Base-by-base conservation (phyloP, 2,329 filamentous ascomycete species). In the Aureobasidium sp. region DNA sequence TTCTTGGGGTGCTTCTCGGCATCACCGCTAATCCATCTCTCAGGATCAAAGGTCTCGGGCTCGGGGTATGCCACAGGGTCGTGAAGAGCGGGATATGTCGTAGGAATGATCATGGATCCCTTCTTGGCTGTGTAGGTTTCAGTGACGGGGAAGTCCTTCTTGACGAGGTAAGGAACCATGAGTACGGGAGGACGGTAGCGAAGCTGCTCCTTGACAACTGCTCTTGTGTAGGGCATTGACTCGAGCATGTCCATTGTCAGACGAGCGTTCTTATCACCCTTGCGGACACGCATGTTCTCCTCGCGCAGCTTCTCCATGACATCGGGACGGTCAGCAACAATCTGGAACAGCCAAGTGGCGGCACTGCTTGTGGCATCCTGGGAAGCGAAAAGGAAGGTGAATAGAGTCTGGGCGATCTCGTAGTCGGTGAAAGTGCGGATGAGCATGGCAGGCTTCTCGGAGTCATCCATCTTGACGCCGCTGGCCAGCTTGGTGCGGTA, bases 321-420 rank as follows among this genome's bases (percentile, higher is more conserved):
- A 64, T 97, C 93, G n/a, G 93, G 93, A 66, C 91, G 88, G 78
- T 97, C 91, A 51, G 94, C 92, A 79, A 91, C 87, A 70, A 91
- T 84, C 79, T 99, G 94, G 82, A 97, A 96, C 66, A 97, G 79
- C 91, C 94, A 97, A 59, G 92, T 97, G 70, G 84, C 86, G 65
- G 94, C 93, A 71, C 90, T 95, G 78, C 89, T 94, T 65, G 94
- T 97, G 67, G 94, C 94, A 75, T 99, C 94, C 78, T 97, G 94
- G 3, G 92, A 97, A 64, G 94, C 93, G 77, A 97, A 97, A 65
- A 97, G 82, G 81, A 97, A 96, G 55, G 93, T 96, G 79, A 97
- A 96, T 71, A 97, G 75, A 27, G 93, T 97, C 80, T 94, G 90
- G 62, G 90, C 84, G 71, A 97, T 96, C 77, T 97, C 92, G 70